These are phyloP conservation scores for Rhizopogon sp. DNA, from an alignment of 768 basidiomycete genomes.

Conservation along the genomic window DNA sequence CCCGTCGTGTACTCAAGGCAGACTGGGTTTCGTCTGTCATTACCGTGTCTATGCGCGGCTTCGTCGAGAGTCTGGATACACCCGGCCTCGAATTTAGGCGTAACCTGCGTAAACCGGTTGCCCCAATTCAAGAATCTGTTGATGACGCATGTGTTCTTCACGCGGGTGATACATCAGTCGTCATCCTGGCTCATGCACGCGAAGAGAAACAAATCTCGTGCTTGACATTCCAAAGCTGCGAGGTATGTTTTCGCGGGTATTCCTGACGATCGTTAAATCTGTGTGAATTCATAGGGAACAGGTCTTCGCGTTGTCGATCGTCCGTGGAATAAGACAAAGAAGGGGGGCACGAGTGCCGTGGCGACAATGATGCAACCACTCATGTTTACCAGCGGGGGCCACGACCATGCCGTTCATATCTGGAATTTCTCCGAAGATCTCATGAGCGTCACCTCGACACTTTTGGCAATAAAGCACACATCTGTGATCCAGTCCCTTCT, in stretches of 20 bases:
- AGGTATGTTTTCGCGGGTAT: background rate
- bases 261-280: background rate
- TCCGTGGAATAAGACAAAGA: conserved; percentile 31
- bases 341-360: conserved; percentile 38
- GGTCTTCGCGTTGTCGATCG: conserved; percentile 12
- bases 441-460: conserved; percentile 23
- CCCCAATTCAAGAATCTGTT: conserved; percentile 26
- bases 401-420: conserved; percentile 43
- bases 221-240: conserved; percentile 2
- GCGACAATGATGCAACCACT: conserved; percentile 35
- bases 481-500: conserved; percentile 41
- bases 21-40: conserved; percentile 14
- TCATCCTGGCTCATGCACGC: conserved; percentile 36
- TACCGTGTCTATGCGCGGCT: conserved; percentile 35
- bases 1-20: conserved; percentile 31
- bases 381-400: conserved; percentile 45
- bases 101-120: conserved; percentile 16
- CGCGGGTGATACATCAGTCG: conserved; percentile 16
- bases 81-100: conserved; percentile 11
- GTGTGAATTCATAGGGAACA: background rate
- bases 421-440: conserved; percentile 37
- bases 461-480: conserved; percentile 37
- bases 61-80: conserved; percentile 26
- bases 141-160: conserved; percentile 39
- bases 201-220: conserved; percentile 30